phyloP scores from a whole-genome alignment of 148 eudicot species.

The Rhododendron mucronatum region DNA sequence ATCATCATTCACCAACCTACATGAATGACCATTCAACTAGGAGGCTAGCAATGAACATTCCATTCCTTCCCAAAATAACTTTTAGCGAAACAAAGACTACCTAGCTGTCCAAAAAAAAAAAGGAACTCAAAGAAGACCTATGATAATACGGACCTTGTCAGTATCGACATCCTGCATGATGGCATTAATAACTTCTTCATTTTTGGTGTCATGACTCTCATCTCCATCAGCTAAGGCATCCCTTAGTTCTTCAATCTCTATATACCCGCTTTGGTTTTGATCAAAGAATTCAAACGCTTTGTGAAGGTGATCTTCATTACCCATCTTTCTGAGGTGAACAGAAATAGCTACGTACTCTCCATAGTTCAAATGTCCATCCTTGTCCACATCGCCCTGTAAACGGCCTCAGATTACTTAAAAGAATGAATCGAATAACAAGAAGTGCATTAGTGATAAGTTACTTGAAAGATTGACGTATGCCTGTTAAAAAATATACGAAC shows the following conservation, averaged over 20 bases:
- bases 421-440: neutral
- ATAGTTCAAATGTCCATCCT: constrained; percentile 60
- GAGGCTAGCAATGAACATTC: neutral
- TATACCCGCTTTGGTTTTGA: constrained; percentile 59
- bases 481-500: neutral
- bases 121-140: neutral
- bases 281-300: constrained; percentile 72
- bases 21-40: neutral
- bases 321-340: constrained; percentile 69
- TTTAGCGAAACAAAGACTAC: neutral
- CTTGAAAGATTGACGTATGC: neutral
- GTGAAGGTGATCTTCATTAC: constrained; percentile 71
- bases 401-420: neutral
- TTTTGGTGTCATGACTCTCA: constrained; percentile 19
- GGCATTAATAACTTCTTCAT: constrained; percentile 61
- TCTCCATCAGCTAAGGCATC: constrained; percentile 59
- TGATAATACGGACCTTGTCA: constrained; percentile 48
- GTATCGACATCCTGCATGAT: constrained; percentile 85
- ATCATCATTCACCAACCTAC: neutral
- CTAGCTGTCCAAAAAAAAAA: constrained; percentile 37
- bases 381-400: constrained; percentile 67
- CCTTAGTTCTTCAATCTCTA: constrained; percentile 71
- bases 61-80: neutral
- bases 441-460: neutral
- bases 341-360: constrained; percentile 73